Evolutionary conservation across 495 filamentous ascomycete species (phyloP), one percentile per base, ranked within the genome.

Genomic region (Friedmanniomyces simplex): DNA sequence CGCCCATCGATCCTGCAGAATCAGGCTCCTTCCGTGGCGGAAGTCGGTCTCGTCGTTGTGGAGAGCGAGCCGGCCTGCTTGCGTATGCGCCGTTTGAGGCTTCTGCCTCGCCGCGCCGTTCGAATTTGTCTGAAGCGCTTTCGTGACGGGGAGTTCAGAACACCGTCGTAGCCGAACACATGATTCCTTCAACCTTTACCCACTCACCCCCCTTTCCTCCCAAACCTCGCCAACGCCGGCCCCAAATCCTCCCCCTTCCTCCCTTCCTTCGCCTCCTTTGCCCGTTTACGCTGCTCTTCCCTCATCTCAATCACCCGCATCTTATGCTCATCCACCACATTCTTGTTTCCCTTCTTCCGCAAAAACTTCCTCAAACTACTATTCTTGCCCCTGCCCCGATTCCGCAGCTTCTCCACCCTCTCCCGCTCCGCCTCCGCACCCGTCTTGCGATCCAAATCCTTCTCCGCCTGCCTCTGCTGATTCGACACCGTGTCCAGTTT

Each of bases 271-370:
- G 78, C 79, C 66, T 84, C 80, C 63, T 84, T 82, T 21, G 76
- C 76, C 51, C 80, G 82, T 64, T 77, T 74, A 36, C 74, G 74
- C 50, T 83, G 80, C 58, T 81, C 78, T 64, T 85, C 82, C 70
- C 80, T 80, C 67, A 88, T 63, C 57, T 77, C 78, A 66, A 88
- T 80, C 43, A 87, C 78, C 68, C 78, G 81, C 67, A 86, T 63
- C 52, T 84, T 77, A 71, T 80, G 83, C 76, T 94, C 90, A 74
- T 97, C 94, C 68, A 97, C 86, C 58, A 98, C 81, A 67, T 98
- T 98, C 73, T 81, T 83, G 57, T 81, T 79, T 24, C 86, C 82
- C 75, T 88, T 91, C 83, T 96, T 98, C 66, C 91, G 76, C 59
- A 96, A 69, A 65, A 89, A 88, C 68, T 88, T 89, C 66, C 88